A percentile compares a stretch with the other conserved stretches of the same genome.
Conservation (phyloP, 805 yeast species). For the Nakazawaea molendinolei region DNA sequence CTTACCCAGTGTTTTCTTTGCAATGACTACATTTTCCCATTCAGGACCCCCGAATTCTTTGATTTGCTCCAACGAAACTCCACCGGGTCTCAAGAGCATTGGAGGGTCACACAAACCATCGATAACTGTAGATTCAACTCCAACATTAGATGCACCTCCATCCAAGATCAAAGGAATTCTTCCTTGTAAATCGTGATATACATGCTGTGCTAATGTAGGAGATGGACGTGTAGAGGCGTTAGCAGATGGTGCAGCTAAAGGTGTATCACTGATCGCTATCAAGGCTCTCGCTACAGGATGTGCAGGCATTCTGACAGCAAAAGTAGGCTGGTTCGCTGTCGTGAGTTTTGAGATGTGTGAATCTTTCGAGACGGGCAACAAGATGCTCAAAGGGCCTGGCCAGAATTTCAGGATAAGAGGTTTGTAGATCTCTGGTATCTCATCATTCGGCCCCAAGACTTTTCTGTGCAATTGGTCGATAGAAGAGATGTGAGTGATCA, state of each 20-base stretch:
- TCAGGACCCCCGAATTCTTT: slow-evolving; percentile 51
- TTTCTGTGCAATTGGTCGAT: slow-evolving; percentile 59
- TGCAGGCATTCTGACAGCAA: slow-evolving; percentile 85
- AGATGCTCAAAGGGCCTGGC: slow-evolving; percentile 95
- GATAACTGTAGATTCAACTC: slow-evolving; percentile 90
- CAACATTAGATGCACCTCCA: slow-evolving; percentile 85
- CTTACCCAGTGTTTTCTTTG: slow-evolving; percentile 58
- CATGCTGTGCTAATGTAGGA: slow-evolving; percentile 87
- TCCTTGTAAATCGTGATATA: slow-evolving; percentile 69
- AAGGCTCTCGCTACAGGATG: slow-evolving; percentile 89
- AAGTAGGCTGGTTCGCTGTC: slow-evolving; percentile 83
- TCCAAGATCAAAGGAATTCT: slow-evolving; percentile 80
- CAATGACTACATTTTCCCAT: slow-evolving; percentile 63
- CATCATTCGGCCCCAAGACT: slow-evolving; percentile 33
- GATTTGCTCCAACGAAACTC: slow-evolving; percentile 77
- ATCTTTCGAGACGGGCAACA: slow-evolving; percentile 52
- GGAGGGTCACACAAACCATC: slow-evolving; percentile 88
- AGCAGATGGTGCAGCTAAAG: slow-evolving; percentile 97
- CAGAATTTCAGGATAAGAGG: slow-evolving; percentile 65
- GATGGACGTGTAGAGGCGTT: slow-evolving; percentile 94
- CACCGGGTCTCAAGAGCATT: slow-evolving; percentile 88
- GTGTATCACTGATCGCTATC: slow-evolving; percentile 76
- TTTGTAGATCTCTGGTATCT: slow-evolving; percentile 62
- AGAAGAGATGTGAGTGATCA: slow-evolving; percentile 85
- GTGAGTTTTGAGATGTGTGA: slow-evolving; percentile 63